phyloP scores from a whole-genome alignment of 352 stramenopile genomes.

The Pythium angustatum region DNA sequence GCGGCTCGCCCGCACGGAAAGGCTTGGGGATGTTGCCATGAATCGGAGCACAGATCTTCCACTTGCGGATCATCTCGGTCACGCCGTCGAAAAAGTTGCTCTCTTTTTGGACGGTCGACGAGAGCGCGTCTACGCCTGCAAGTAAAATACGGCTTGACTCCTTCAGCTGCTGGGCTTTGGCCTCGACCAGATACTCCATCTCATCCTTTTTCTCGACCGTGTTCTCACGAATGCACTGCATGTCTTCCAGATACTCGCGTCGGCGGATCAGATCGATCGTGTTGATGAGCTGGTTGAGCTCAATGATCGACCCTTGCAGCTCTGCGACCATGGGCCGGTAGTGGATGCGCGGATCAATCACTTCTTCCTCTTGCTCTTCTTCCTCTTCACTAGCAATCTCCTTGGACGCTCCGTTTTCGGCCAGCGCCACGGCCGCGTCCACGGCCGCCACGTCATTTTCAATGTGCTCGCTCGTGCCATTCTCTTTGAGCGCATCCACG shows the following conservation, averaged over 20 bases:
- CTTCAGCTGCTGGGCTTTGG: constrained; percentile 73
- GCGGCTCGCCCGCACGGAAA: constrained; percentile 77
- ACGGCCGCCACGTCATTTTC: constrained; percentile 9
- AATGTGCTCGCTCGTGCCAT: constrained; percentile 19
- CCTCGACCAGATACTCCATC: constrained; percentile 74
- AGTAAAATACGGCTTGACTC: constrained; percentile 77
- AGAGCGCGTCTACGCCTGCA: constrained; percentile 65
- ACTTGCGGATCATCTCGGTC: constrained; percentile 77
- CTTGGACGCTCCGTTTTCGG: constrained; percentile 27
- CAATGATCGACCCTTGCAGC: constrained; percentile 73
- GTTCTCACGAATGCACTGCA: constrained; percentile 86
- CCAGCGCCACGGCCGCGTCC: constrained; percentile 16
- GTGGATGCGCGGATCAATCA: constrained; percentile 86
- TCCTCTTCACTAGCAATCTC: constrained; percentile 27
- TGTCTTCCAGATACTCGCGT: constrained; percentile 82
- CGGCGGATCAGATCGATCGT: constrained; percentile 83
- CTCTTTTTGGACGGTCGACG: constrained; percentile 76
- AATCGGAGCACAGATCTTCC: constrained; percentile 85
- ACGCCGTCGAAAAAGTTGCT: constrained; percentile 84
- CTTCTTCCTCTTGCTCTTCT: constrained; percentile 43
- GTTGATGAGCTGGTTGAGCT: constrained; percentile 87
- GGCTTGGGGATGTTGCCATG: constrained; percentile 88
- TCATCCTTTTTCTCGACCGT: constrained; percentile 81
- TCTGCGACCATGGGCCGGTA: constrained; percentile 85
- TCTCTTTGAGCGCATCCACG: constrained; percentile 13